phyloP scores from a whole-genome alignment of 177 flowering plant species.

The Tripterygium wilfordii region DNA sequence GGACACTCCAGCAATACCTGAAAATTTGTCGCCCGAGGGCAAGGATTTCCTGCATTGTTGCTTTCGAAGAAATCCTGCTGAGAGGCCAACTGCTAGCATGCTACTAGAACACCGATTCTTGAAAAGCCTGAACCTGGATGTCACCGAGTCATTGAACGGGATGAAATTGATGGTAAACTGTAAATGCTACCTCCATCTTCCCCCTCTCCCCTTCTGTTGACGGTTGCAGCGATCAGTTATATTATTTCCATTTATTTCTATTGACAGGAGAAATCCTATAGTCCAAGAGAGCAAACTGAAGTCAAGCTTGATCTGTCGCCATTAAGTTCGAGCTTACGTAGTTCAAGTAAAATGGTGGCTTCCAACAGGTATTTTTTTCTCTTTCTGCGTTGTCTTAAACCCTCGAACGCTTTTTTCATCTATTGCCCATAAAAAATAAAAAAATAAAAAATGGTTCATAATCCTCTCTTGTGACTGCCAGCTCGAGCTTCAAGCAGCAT shows the following conservation, averaged over 20 bases:
- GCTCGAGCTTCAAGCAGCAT: too few species aligned
- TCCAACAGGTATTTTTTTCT: too few species aligned
- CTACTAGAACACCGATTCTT: conserved; percentile 74
- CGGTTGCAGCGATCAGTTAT: background rate
- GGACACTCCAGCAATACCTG: conserved; percentile 80
- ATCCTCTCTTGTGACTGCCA: too few species aligned
- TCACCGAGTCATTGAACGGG: conserved; percentile 22
- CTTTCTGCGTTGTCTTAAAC: too few species aligned
- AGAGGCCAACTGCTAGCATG: conserved; percentile 69
- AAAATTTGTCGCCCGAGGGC: conserved; percentile 70
- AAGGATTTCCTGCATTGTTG: conserved; percentile 77
- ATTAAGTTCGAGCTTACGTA: too few species aligned
- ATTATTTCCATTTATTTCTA: background rate
- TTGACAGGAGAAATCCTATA: conserved; percentile 28
- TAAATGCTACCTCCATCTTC: background rate
- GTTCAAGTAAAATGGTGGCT: too few species aligned
- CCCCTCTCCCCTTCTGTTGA: background rate
- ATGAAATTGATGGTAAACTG: conserved; percentile 35
- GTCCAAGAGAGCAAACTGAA: conserved; percentile 16
- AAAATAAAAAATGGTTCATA: too few species aligned
- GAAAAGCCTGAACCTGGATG: conserved; percentile 35
- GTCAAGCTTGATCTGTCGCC: conserved; percentile 13
- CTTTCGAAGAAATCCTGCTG: conserved; percentile 80
- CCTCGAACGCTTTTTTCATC: too few species aligned
- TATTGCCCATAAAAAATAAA: too few species aligned